phyloP scores from a whole-genome alignment of 139 green algal genomes.

The Raphidocelis subcapitata region DNA sequence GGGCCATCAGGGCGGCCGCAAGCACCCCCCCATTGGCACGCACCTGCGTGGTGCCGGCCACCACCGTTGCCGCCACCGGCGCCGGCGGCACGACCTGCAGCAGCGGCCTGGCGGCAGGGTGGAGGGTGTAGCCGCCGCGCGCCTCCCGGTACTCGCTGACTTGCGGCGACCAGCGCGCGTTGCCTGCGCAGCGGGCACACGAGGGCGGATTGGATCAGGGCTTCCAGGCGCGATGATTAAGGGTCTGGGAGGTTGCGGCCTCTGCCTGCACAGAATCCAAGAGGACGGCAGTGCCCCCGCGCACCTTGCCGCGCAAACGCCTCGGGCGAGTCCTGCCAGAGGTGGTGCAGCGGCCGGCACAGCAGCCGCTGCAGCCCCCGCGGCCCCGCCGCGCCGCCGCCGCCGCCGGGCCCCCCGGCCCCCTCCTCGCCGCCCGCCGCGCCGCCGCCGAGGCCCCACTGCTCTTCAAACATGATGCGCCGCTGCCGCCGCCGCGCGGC shows the following conservation, averaged over 20 bases:
- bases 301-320: conserved; percentile 11
- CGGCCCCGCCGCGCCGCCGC: too few species aligned
- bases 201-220: neutral
- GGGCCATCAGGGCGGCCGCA: too few species aligned
- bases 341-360: conserved; percentile 53
- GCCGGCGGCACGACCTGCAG: conserved; percentile 43
- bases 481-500: too few species aligned
- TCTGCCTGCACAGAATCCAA: too few species aligned
- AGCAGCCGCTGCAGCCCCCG: conserved; percentile 31
- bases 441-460: too few species aligned
- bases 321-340: conserved; percentile 65
- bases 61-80: conserved; percentile 31
- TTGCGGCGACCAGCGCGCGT: conserved; percentile 48
- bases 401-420: too few species aligned
- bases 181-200: conserved; percentile 25
- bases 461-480: too few species aligned
- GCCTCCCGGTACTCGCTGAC: conserved; percentile 61
- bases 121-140: conserved; percentile 2
- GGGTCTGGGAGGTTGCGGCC: too few species aligned
- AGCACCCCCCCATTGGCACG: too few species aligned
- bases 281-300: too few species aligned
- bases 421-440: too few species aligned
- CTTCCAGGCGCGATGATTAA: too few species aligned
- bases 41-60: conserved; percentile 38
- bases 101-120: conserved; percentile 44